Conservation (phyloP, 1,284 basidiomycete species). For the Malassezia caprae region DNA sequence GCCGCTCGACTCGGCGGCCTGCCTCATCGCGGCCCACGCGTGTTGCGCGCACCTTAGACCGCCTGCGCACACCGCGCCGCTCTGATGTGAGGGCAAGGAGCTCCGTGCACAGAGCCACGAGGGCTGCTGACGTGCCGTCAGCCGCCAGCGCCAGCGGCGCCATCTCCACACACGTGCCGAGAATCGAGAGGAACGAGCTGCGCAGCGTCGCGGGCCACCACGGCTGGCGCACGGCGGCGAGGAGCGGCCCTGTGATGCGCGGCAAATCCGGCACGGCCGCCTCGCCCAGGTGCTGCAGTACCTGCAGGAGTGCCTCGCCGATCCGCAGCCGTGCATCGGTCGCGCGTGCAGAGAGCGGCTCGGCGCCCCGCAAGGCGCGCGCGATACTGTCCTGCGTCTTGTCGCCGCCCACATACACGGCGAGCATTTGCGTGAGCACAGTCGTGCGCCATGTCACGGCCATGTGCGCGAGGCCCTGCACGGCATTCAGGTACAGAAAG, state of each 20-base stretch:
- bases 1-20: neutral
- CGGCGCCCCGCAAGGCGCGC: neutral
- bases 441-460: conserved; percentile 21
- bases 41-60: neutral
- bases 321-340: conserved; percentile 69
- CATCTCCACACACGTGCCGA: conserved; percentile 43
- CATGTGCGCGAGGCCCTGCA: conserved; percentile 67
- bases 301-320: conserved; percentile 74
- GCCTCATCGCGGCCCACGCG: neutral
- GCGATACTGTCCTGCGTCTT: conserved; percentile 12
- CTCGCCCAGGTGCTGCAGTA: conserved; percentile 65
- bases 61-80: neutral
- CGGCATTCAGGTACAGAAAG: conserved; percentile 85
- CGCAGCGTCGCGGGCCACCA: conserved; percentile 31
- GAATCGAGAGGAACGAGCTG: conserved; percentile 34
- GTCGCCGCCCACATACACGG: conserved; percentile 31
- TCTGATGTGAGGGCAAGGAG: conserved; percentile 31
- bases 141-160: conserved; percentile 26
- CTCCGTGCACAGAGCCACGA: conserved; percentile 29
- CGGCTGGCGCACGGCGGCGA: conserved; percentile 28
- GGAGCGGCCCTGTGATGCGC: conserved; percentile 27
- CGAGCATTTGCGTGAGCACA: conserved; percentile 24
- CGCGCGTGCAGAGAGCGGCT: conserved; percentile 52
- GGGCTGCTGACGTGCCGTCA: conserved; percentile 16
- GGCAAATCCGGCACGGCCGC: conserved; percentile 56